Percentiles rank a stretch among this genome's conserved stretches.
Conservation (phyloP, 257 asterid genomes). For the Solanum piurae region DNA sequence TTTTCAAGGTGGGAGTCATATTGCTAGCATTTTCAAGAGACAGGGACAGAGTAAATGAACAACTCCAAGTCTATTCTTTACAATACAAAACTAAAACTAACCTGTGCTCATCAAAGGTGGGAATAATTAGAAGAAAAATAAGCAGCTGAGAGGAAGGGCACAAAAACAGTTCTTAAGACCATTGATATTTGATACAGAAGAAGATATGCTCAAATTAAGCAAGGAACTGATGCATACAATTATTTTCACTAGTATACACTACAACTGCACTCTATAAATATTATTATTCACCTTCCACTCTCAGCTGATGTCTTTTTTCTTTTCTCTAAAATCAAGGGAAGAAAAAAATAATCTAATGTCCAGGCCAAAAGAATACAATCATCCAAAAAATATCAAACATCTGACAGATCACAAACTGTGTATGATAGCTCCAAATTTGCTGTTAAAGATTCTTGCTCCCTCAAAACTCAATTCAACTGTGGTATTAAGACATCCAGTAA, state of each 20-base stretch:
- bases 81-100: not conserved
- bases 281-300: not conserved
- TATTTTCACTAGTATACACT: not conserved
- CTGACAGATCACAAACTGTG: not conserved
- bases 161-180: not conserved
- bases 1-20: not conserved
- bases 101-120: not conserved
- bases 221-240: not conserved
- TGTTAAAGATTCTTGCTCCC: not conserved
- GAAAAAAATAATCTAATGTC: not conserved
- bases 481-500: conserved; percentile 1
- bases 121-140: not conserved
- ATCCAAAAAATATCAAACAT: not conserved
- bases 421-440: not conserved
- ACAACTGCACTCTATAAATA: not conserved
- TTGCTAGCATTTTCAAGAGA: not conserved
- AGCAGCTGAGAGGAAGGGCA: not conserved
- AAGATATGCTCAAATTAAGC: not conserved
- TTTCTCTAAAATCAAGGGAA: not conserved
- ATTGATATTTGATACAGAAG: not conserved
- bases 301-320: not conserved
- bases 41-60: not conserved
- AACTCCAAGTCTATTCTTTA: not conserved
- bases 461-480: not conserved
- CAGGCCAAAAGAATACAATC: conserved; percentile 2